These are phyloP conservation scores for Mentha longifolia DNA, from an alignment of 257 asterid species.

Conservation along the genomic window DNA sequence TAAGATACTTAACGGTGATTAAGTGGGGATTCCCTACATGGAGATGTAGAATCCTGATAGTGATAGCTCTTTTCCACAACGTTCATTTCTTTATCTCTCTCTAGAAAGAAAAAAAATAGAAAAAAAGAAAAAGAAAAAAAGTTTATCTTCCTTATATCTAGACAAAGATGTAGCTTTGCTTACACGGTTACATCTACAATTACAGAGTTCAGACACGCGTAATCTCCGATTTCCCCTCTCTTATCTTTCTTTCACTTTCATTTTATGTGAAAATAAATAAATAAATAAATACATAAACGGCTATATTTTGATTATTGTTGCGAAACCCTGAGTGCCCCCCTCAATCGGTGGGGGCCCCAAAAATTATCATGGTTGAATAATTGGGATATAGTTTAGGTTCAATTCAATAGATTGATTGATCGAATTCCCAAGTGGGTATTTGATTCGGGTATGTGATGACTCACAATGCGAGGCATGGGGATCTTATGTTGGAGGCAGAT, in stretches of 20 bases:
- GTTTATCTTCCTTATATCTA: not conserved
- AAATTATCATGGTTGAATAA: conserved; percentile 5
- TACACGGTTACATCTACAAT: not conserved
- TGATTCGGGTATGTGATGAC: conserved; percentile 40
- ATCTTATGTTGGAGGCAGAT: conserved; percentile 44
- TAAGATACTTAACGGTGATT: too few relatives aligned
- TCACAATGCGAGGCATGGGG: conserved; percentile 40
- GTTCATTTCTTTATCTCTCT: too few relatives aligned
- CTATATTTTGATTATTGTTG: conserved; percentile 35
- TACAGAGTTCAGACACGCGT: not conserved
- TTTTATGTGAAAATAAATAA: not conserved
- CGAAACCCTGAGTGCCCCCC: conserved; percentile 36
- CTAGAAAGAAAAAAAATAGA: too few relatives aligned
- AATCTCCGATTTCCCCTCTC: conserved; percentile 36
- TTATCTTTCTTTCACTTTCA: conserved; percentile 29
- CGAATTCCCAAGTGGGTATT: not conserved
- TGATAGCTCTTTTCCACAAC: too few relatives aligned
- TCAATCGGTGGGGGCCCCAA: conserved; percentile 33
- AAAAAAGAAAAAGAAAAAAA: too few relatives aligned
- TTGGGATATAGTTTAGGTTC: conserved; percentile 22
- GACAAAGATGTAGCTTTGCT: not conserved
- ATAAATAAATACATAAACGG: conserved; percentile 29
- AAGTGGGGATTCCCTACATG: too few relatives aligned
- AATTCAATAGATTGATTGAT: conserved; percentile 16
- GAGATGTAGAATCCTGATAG: too few relatives aligned